Base-by-base conservation (phyloP, 2,329 filamentous ascomycete species). In the Ophiostoma sp. region DNA sequence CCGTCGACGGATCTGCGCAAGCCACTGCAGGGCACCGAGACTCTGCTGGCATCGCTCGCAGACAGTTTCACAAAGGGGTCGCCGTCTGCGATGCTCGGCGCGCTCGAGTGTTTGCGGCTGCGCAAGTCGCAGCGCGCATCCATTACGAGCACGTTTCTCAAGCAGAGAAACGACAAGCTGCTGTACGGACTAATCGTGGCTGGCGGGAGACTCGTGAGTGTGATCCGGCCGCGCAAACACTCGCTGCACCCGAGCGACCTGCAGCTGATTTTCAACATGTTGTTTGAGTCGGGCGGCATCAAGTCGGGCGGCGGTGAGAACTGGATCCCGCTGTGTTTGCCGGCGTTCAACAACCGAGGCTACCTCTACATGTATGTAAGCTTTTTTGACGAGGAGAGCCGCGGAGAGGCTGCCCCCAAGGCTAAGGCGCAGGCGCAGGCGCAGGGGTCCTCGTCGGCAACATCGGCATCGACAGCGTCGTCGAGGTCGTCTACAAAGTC, bases 341-440 rank as follows among this genome's bases (percentile, higher is more conserved):
- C 95, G 0, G 94, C 93, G 5, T 99, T 99, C 80, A 99, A 99
- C 80, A 98, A 92, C 77, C 91, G 89, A 66, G 96, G 95, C 40
- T 99, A 96, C 76, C 84, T 99, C 1, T 97, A 99, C 81, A 98
- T 99, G 93, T 99, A 98, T 75, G 95, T 99, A 76, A 97, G 92
- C 81, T 99, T 98, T 77, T 85, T 99, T 71, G 88, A 92, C 36
- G 60, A 52, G 60, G 78, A 82, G 38, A 81, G 80, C 78, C 70
- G 47, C 77, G 55, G 47, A 45, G 64, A 18, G 41, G 11, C 45
- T 8, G 36, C 44, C 5, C 8, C 62, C 12, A 11, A 63, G 14
- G 4, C n/a, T 7, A 12, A 18, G 18, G 40, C 52, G 5, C 27
- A 60, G 6, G 55, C 27, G 27, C 27, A 27, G 1, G 27, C 27